phyloP scores from a whole-genome alignment of 495 filamentous ascomycete genomes.

The Platismatia glauca region DNA sequence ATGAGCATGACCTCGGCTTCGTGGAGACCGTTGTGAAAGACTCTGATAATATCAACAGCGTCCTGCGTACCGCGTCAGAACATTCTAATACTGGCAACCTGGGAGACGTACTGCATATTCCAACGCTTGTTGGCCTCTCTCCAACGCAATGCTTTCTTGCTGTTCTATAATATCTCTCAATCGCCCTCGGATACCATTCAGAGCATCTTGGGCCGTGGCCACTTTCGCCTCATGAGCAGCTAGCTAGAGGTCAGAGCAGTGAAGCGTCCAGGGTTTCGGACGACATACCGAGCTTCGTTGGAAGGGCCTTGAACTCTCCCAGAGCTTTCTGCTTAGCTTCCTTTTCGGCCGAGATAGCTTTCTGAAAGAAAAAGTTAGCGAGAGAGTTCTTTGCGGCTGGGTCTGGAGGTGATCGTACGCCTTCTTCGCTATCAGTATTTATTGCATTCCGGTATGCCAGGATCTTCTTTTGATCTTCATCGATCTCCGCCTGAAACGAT shows the following conservation, averaged over 20 bases:
- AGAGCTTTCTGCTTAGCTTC: slow-evolving; percentile 48
- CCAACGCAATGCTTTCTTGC: slow-evolving; percentile 48
- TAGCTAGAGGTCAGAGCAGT: slow-evolving; percentile 19
- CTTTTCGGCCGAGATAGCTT: slow-evolving; percentile 45
- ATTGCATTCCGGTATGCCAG: slow-evolving; percentile 16
- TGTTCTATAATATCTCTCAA: slow-evolving; percentile 38
- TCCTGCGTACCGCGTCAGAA: slow-evolving; percentile 29
- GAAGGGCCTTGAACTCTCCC: slow-evolving; percentile 54
- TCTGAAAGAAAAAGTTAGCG: slow-evolving; percentile 28
- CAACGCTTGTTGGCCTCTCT: slow-evolving; percentile 56
- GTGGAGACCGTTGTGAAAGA: slow-evolving; percentile 52
- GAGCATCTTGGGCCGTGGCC: slow-evolving; percentile 33
- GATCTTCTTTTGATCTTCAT: slow-evolving; percentile 22
- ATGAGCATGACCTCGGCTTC: slow-evolving; percentile 58
- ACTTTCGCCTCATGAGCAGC: slow-evolving; percentile 47
- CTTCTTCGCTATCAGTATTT: slow-evolving; percentile 28
- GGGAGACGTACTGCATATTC: slow-evolving; percentile 49
- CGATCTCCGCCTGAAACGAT: slow-evolving; percentile 30
- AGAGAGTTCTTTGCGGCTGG: slow-evolving; percentile 3
- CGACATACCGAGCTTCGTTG: slow-evolving; percentile 57
- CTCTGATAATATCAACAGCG: slow-evolving; percentile 49
- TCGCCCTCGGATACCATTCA: slow-evolving; percentile 35
- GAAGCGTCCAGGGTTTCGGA: not conserved
- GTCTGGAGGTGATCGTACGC: slow-evolving; percentile 26
- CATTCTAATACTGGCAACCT: not conserved